These are phyloP conservation scores for Fusarium annulatum DNA, from an alignment of 2,329 filamentous ascomycete genomes.

Conservation along the genomic window DNA sequence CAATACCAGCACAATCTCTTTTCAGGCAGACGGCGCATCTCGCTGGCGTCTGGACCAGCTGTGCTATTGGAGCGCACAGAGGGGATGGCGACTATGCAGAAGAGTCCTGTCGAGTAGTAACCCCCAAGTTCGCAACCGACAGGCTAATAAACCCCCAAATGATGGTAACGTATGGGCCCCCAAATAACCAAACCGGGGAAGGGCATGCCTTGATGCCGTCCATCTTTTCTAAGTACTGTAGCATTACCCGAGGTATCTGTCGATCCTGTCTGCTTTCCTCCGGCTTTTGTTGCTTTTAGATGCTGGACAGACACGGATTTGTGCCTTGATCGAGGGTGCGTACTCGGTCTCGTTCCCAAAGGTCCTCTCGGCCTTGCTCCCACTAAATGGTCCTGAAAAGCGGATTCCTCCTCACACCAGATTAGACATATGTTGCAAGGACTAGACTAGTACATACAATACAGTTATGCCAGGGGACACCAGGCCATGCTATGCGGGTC, in stretches of 20 bases:
- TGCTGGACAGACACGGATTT: slow-evolving; percentile 18
- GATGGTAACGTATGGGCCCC: slow-evolving; percentile 29
- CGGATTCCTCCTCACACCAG: slow-evolving; percentile 33
- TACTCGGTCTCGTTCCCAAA: slow-evolving; percentile 17
- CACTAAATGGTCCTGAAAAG: slow-evolving; percentile 17
- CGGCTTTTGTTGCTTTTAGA: slow-evolving; percentile 21
- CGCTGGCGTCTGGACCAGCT: slow-evolving; percentile 33
- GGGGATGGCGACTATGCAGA: slow-evolving; percentile 20
- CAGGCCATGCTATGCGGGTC: slow-evolving; percentile 36
- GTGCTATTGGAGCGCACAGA: slow-evolving; percentile 38
- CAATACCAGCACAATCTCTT: slow-evolving; percentile 18
- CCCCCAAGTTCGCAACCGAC: slow-evolving; percentile 35
- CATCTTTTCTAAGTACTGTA: slow-evolving; percentile 13
- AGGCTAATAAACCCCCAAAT: slow-evolving; percentile 37
- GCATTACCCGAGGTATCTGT: slow-evolving; percentile 35
- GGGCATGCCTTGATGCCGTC: slow-evolving; percentile 35
- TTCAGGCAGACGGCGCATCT: slow-evolving; percentile 21
- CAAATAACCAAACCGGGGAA: slow-evolving; percentile 44
- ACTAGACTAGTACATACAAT: slow-evolving; percentile 11
- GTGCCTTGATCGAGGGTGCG: slow-evolving; percentile 28
- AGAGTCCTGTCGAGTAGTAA: slow-evolving; percentile 10
- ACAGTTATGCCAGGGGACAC: slow-evolving; percentile 28
- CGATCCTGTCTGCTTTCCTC: slow-evolving; percentile 34
- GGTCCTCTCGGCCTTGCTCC: neutral
- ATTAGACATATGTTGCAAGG: slow-evolving; percentile 37